Evolutionary conservation across 192 early-diverging fungal genomes (phyloP).

Genomic region (Cetraspora pellucida): DNA sequence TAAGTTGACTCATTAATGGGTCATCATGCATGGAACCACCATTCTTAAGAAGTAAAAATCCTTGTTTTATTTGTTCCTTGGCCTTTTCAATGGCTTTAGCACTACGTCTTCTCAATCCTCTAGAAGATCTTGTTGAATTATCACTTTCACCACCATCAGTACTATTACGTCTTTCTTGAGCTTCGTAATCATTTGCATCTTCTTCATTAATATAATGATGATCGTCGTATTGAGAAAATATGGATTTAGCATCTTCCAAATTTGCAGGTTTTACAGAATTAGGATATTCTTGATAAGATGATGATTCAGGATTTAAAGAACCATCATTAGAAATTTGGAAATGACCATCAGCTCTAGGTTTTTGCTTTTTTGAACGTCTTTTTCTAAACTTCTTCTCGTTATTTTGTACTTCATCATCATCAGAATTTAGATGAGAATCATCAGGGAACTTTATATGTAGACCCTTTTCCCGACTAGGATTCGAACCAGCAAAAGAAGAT

Average conservation of each 20-base stretch:
- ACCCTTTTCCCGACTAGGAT: neutral
- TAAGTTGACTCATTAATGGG: slow-evolving; percentile 29
- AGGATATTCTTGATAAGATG: too few relatives aligned
- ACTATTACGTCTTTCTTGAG: neutral
- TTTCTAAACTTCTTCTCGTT: neutral
- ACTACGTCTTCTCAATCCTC: slow-evolving; percentile 43
- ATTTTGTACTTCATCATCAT: slow-evolving; percentile 1
- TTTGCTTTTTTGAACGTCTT: neutral
- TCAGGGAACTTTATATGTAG: slow-evolving; percentile 22
- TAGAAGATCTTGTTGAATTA: slow-evolving; percentile 24
- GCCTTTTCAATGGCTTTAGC: slow-evolving; percentile 44
- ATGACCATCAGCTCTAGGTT: slow-evolving; percentile 14
- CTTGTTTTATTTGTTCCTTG: slow-evolving; percentile 46
- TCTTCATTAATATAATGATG: slow-evolving; percentile 5
- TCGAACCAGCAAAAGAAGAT: slow-evolving; percentile 13
- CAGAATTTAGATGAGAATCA: neutral
- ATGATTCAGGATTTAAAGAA: neutral
- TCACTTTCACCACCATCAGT: neutral
- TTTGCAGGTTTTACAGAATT: neutral
- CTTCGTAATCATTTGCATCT: neutral
- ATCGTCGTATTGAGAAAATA: slow-evolving; percentile 9
- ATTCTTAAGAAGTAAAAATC: slow-evolving; percentile 44
- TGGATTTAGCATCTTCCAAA: neutral
- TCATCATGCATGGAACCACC: slow-evolving; percentile 33
- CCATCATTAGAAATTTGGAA: neutral